Evolutionary conservation across 148 eudicot species (phyloP), one percentile per base, ranked within the genome.

Genomic region (Cornus suecica): DNA sequence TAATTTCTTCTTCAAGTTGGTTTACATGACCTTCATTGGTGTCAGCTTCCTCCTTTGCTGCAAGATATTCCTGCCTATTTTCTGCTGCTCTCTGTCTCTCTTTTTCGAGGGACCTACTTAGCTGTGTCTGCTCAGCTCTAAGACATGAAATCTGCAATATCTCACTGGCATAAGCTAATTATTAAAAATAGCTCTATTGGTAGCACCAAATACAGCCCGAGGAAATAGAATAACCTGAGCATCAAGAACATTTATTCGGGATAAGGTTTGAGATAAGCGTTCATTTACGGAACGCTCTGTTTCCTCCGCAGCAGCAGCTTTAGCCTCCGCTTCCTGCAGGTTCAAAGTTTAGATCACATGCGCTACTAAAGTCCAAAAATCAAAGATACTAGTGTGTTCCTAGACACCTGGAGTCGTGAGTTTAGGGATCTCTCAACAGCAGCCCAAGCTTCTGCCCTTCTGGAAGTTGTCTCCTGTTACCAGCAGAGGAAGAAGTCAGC

Each of bases 11-110:
- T 80, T 91, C 94, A 52, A 95, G 88, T 84, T 90, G 99, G 54
- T 77, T 86, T 32, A 75, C 94, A 79, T 83, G 99, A 56, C 94
- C 91, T 86, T 92, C 97, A 60, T 89, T 83, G 71, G 99, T 95
- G 74, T 92, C 99, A 71, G 91, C 88, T 82, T 87, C 94, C 82
- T 95, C 99, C 84, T 89, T 95, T 45, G 89, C 80, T 9, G 92
- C 94, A 81, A 95, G 97, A 82, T 89, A 95, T 74, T 95, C 99
- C 80, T 92, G 99, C 84, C 97, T 87, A 79, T 80, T 81, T 75
- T 95, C 99, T 77, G 97, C 89, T 74, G 99, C 99, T 77, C 94
- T 87, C 76, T 95, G 99, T 87, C 99, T 92, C 83, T 95, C 99
- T 80, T 95, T 95, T 73, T 95, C 99, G 62, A 95, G 90, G 71